Conservation (phyloP, 1,284 basidiomycete genomes). For the Ustilago shanxiensis region DNA sequence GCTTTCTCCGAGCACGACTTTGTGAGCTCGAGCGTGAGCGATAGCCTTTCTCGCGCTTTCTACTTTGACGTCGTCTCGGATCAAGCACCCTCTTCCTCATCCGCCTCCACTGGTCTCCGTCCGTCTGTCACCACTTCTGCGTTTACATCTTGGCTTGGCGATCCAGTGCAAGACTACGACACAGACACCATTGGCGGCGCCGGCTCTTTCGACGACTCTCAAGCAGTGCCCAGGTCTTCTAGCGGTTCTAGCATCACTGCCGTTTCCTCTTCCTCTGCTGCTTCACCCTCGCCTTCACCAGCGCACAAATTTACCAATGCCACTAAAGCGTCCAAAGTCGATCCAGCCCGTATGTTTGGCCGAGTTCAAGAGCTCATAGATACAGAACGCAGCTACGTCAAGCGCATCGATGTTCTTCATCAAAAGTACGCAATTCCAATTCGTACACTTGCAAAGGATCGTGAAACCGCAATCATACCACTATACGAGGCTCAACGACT, state of each 20-base stretch:
- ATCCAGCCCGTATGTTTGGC: conserved; percentile 41
- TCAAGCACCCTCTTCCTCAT: conserved; percentile 18
- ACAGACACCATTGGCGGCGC: conserved; percentile 4
- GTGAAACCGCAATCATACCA: conserved; percentile 86
- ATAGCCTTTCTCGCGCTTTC: conserved; percentile 47
- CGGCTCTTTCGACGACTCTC: not conserved
- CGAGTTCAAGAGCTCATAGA: conserved; percentile 64
- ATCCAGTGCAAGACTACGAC: conserved; percentile 52
- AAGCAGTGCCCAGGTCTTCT: conserved; percentile 38
- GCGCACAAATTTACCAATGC: not conserved
- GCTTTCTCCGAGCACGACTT: conserved; percentile 23
- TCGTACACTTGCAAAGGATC: conserved; percentile 83
- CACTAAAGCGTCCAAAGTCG: conserved; percentile 22
- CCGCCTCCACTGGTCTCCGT: conserved; percentile 15
- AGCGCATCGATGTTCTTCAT: conserved; percentile 61
- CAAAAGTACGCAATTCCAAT: conserved; percentile 85
- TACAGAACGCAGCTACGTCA: conserved; percentile 68
- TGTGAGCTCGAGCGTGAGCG: conserved; percentile 37
- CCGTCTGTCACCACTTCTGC: conserved; percentile 19
- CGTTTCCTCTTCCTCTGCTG: conserved; percentile 34
- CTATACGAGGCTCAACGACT: conserved; percentile 90
- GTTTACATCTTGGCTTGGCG: conserved; percentile 55
- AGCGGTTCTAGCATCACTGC: conserved; percentile 62
- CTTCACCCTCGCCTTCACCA: conserved; percentile 11
- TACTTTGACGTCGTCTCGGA: conserved; percentile 59